Conservation (phyloP, 331 rosid genomes). For the Rhamnella rubrinervis region DNA sequence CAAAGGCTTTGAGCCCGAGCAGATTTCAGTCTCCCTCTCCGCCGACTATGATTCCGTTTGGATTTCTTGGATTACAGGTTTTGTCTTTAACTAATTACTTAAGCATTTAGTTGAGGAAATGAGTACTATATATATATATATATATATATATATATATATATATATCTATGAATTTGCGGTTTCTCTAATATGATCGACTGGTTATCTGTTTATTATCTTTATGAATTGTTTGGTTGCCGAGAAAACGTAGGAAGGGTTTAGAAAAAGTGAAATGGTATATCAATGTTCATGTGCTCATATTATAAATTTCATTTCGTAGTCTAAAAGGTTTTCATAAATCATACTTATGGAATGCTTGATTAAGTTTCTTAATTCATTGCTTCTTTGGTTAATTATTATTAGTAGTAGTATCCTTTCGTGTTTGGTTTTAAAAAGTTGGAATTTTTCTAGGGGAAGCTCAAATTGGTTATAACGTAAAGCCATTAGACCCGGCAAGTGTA, state of each 20-base stretch:
- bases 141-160: neutral
- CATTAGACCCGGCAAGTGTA: slow-evolving; percentile 64
- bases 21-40: slow-evolving; percentile 75
- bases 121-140: neutral
- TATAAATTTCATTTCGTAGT: neutral
- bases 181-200: neutral
- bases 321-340: neutral
- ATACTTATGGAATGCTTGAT: neutral
- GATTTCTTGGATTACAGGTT: slow-evolving; percentile 86
- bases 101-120: neutral
- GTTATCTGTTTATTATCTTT: neutral
- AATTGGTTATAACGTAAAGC: slow-evolving; percentile 62
- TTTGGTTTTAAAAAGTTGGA: neutral
- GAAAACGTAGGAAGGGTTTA: neutral
- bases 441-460: slow-evolving; percentile 64
- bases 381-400: too few relatives aligned
- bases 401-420: neutral
- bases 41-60: slow-evolving; percentile 60
- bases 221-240: slow-evolving; percentile 3
- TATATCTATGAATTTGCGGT: neutral
- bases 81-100: neutral
- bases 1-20: slow-evolving; percentile 67
- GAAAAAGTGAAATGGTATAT: neutral
- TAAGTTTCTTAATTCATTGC: neutral
- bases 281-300: neutral